Evolutionary conservation across 2,329 filamentous ascomycete genomes (phyloP).

Genomic region (Colletotrichum phormii): DNA sequence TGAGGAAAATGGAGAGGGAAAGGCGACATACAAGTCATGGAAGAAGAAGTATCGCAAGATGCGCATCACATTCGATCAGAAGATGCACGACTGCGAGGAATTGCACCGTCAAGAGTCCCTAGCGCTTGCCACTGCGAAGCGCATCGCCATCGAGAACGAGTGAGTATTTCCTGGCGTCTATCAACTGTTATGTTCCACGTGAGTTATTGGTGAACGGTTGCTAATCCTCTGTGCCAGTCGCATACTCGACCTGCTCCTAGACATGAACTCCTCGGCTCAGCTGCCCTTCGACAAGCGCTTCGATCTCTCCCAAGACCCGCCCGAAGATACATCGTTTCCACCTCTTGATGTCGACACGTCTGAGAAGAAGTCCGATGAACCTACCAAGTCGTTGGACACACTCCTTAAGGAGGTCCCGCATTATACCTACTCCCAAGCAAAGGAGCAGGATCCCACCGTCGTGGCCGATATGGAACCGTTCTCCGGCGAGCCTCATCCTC

Average conservation of each 20-base stretch:
- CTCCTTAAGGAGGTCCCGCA: slow-evolving; percentile 67
- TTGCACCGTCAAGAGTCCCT: slow-evolving; percentile 85
- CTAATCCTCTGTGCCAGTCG: slow-evolving; percentile 67
- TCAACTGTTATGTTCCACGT: not conserved
- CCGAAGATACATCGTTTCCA: slow-evolving; percentile 52
- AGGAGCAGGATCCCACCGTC: slow-evolving; percentile 72
- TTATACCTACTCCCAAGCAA: slow-evolving; percentile 62
- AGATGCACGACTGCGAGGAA: slow-evolving; percentile 83
- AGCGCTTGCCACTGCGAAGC: slow-evolving; percentile 82
- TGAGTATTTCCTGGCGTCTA: slow-evolving; percentile 59
- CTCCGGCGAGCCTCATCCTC: slow-evolving; percentile 67
- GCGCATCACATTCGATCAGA: slow-evolving; percentile 81
- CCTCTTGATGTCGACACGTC: slow-evolving; percentile 47
- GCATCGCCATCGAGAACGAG: slow-evolving; percentile 93
- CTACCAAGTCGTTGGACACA: slow-evolving; percentile 60
- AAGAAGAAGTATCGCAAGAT: slow-evolving; percentile 98
- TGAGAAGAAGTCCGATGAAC: slow-evolving; percentile 48
- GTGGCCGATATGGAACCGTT: slow-evolving; percentile 61
- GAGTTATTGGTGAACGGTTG: not conserved
- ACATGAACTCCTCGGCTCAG: slow-evolving; percentile 87
- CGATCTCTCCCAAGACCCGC: slow-evolving; percentile 69
- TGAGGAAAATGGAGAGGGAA: slow-evolving; percentile 52
- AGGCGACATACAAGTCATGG: slow-evolving; percentile 73
- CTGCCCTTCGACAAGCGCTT: slow-evolving; percentile 81
- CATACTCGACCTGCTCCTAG: slow-evolving; percentile 87